Conservation (phyloP, 208 protist species). For the Wallacemonas sp. region DNA sequence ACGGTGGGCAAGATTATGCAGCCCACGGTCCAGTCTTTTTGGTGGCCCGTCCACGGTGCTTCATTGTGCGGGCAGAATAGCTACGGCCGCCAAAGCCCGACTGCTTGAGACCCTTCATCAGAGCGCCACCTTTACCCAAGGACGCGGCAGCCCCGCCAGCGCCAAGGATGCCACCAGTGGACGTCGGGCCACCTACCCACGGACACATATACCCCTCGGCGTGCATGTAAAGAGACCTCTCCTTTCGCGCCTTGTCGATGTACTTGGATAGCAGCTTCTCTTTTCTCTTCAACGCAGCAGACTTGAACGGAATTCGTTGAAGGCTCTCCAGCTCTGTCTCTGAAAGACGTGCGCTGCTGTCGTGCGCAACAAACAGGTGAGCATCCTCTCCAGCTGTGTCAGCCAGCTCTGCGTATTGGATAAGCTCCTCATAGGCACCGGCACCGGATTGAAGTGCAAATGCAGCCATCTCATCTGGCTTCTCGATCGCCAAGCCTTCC, state of each 20-base stretch:
- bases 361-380: slow-evolving; percentile 49
- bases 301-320: slow-evolving; percentile 27
- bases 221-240: slow-evolving; percentile 77
- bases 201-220: slow-evolving; percentile 91
- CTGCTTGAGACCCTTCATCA: slow-evolving; percentile 72
- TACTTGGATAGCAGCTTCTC: slow-evolving; percentile 76
- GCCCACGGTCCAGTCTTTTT: slow-evolving; percentile 86
- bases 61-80: slow-evolving; percentile 76
- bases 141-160: slow-evolving; percentile 2
- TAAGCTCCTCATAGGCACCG: slow-evolving; percentile 64
- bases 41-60: slow-evolving; percentile 67
- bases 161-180: slow-evolving; percentile 8
- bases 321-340: slow-evolving; percentile 31
- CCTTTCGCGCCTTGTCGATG: slow-evolving; percentile 57
- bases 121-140: slow-evolving; percentile 27
- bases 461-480: slow-evolving; percentile 64
- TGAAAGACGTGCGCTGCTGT: slow-evolving; percentile 22
- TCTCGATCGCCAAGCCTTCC: slow-evolving; percentile 40
- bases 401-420: slow-evolving; percentile 19
- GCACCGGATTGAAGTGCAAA: slow-evolving; percentile 70
- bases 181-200: slow-evolving; percentile 49
- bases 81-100: slow-evolving; percentile 84
- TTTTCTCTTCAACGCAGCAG: slow-evolving; percentile 28
- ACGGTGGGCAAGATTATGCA: slow-evolving; percentile 23
- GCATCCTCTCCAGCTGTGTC: slow-evolving; percentile 6